These are phyloP conservation scores for Protomyces macrosporus DNA, from an alignment of 1,139 yeast genomes.

Conservation along the genomic window DNA sequence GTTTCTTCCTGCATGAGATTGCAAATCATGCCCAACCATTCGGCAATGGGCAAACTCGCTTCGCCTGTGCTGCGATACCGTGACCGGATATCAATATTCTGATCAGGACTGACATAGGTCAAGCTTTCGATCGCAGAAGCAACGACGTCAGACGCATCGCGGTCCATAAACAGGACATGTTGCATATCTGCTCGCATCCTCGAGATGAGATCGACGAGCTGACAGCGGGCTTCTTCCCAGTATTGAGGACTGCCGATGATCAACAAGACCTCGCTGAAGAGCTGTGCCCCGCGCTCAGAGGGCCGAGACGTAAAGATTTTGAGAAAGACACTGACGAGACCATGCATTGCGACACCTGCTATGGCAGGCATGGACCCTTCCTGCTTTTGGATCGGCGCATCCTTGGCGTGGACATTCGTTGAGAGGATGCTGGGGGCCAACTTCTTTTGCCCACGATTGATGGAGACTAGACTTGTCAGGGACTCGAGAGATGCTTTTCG, in stretches of 20 bases:
- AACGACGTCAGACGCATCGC: background rate
- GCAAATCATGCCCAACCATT: background rate
- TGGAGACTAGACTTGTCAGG: background rate
- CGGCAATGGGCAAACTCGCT: background rate
- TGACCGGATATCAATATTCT: slow-evolving; percentile 3
- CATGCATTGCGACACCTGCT: background rate
- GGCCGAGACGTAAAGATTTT: background rate
- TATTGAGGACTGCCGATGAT: background rate
- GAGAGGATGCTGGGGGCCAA: background rate
- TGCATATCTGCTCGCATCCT: slow-evolving; percentile 13
- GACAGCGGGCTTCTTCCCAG: slow-evolving; percentile 1
- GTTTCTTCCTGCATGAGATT: slow-evolving; percentile 42
- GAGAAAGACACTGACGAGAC: background rate
- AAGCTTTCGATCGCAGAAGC: background rate
- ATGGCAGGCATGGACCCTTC: background rate
- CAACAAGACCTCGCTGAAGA: background rate
- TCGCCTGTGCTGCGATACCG: background rate
- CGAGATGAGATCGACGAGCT: slow-evolving; percentile 3
- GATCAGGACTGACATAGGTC: slow-evolving; percentile 6
- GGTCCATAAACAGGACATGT: slow-evolving; percentile 1
- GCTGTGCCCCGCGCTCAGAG: background rate
- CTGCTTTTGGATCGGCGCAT: background rate
- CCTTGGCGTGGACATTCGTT: background rate
- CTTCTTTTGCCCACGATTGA: background rate
- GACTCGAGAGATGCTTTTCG: background rate